Evolutionary conservation across 192 early-diverging fungal genomes (phyloP), one percentile per base, ranked within the genome.

Genomic region (Blastocladiella britannica): DNA sequence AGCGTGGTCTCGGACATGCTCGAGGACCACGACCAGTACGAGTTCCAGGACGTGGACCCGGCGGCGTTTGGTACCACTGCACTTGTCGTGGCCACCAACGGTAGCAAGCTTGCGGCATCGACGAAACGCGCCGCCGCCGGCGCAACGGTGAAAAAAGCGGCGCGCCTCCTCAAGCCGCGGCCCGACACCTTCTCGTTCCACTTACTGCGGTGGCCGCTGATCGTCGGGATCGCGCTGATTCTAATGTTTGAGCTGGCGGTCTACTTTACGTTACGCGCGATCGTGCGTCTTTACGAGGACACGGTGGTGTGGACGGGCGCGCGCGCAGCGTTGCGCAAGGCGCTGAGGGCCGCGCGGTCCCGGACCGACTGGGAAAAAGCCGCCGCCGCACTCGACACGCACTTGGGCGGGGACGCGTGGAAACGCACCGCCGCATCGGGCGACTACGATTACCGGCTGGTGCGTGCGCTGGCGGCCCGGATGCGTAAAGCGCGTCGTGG

Each of bases 321-420:
- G 37, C 58, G 71, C 12, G 64, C 69, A 27, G 54, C 30, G 1
- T 63, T 84, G 43, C 66, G 77, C 53, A 58, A 59, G 54, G 69
- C 53, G 56, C 71, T 72, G 58, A 70, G 66, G 66, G 73, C 64
- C 61, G 69, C 81, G 2, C 59, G 52, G 7, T 75, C 65, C 7
- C 86, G 82, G 65, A 70, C 77, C 56, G 72, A 79, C 51, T 88
- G 81, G 76, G 72, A 75, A 53, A 59, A 52, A 25, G 69, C 72
- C 4, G 86, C 86, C 20, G 54, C 70, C 7, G 58, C 57, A 28
- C 60, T 88, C 9, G 86, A 88, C 57, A 62, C 64, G 0, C 75
- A 74, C 56, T 65, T 86, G 58, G 64, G 71, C n/a, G 82, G 83
- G 59, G 72, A 80, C 54, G 67, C 73, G n/a, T 88, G 86, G 86